Conservation (phyloP, 2,329 filamentous ascomycete species). For the Monosporascus sp. region DNA sequence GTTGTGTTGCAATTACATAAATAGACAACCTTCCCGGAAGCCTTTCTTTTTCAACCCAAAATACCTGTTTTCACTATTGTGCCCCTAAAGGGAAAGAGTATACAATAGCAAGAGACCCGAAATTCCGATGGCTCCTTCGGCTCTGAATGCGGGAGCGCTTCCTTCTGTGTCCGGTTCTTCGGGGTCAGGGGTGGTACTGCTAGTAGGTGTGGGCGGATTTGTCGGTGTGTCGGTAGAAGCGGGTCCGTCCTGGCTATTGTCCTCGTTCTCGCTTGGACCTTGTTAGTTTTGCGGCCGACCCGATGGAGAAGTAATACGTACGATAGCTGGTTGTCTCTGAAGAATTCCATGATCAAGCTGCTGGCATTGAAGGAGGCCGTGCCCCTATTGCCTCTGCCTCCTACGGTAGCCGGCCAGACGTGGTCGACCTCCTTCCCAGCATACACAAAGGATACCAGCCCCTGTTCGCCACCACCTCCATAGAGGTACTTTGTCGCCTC, state of each 20-base stretch:
- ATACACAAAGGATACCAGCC: conserved; percentile 1
- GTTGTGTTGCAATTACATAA: not conserved
- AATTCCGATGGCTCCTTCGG: not conserved
- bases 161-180: not conserved
- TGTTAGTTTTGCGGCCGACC: not conserved
- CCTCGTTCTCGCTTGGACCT: not conserved
- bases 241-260: not conserved
- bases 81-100: not conserved
- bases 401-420: conserved; percentile 1
- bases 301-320: not conserved
- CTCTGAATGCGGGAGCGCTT: not conserved
- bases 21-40: not conserved
- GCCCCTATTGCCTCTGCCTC: not conserved
- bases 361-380: conserved; percentile 3
- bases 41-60: not conserved
- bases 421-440: conserved; percentile 1
- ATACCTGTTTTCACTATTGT: not conserved
- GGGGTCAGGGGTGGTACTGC: not conserved
- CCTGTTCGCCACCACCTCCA: not conserved
- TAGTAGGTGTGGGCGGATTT: not conserved
- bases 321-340: not conserved
- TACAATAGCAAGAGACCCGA: not conserved
- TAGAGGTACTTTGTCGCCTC: not conserved
- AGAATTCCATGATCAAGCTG: conserved; percentile 2
- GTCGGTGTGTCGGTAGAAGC: not conserved